Evolutionary conservation across 371 early-diverging fungal species (phyloP).

Genomic region (Mortierella sp.): DNA sequence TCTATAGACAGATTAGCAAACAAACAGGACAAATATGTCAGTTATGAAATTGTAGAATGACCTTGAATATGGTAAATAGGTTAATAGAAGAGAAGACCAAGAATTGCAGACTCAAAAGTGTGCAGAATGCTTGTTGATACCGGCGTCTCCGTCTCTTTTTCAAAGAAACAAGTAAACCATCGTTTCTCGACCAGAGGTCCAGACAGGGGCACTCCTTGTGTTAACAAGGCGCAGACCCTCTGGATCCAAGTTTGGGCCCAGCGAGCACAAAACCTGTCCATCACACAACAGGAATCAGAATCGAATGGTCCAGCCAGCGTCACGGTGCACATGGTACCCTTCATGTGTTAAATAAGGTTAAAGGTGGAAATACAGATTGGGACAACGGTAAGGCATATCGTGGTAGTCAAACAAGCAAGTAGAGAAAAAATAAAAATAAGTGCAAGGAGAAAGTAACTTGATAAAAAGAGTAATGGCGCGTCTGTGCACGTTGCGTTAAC

Average conservation of each 20-base stretch:
- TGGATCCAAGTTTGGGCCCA: conserved; percentile 13
- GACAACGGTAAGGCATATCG: too few species aligned
- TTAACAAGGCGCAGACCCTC: conserved; percentile 26
- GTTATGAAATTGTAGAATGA: neutral
- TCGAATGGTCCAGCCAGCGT: conserved; percentile 6
- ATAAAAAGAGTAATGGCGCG: too few species aligned
- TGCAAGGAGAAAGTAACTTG: too few species aligned
- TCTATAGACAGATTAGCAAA: neutral
- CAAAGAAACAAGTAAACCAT: conserved; percentile 23
- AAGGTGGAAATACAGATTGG: too few species aligned
- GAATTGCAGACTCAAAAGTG: conserved; percentile 6
- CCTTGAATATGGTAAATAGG: too few species aligned
- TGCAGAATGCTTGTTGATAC: conserved; percentile 24
- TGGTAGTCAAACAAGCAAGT: too few species aligned
- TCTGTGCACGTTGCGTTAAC: too few species aligned
- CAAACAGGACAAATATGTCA: neutral
- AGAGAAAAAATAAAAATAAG: too few species aligned
- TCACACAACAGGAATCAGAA: conserved; percentile 30
- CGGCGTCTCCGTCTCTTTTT: conserved; percentile 11
- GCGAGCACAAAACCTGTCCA: conserved; percentile 33
- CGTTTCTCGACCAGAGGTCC: conserved; percentile 30
- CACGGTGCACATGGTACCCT: neutral
- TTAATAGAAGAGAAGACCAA: too few species aligned
- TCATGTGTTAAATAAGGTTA: too few species aligned
- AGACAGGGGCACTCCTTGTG: conserved; percentile 35